Conservation (phyloP, 169 alveolate genomes). For the Babesia sp. region DNA sequence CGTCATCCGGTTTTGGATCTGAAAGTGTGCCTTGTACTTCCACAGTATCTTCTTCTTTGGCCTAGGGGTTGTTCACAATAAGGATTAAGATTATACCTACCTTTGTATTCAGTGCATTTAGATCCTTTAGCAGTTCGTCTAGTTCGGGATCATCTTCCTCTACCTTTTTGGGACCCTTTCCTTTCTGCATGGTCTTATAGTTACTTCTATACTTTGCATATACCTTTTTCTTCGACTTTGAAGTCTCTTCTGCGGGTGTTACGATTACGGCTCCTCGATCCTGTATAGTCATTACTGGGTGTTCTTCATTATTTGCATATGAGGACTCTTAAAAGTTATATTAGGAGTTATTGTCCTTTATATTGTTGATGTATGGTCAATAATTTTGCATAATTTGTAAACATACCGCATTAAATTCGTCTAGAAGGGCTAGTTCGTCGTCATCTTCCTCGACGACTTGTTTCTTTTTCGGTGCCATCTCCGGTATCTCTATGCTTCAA, state of each 20-base stretch:
- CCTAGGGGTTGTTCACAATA: background rate
- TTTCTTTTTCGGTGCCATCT: conserved; percentile 41
- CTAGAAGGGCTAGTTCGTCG: conserved; percentile 39
- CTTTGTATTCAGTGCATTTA: conserved; percentile 8
- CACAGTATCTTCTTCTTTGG: background rate
- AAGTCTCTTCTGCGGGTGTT: background rate
- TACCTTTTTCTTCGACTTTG: conserved; percentile 29
- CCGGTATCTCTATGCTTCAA: background rate
- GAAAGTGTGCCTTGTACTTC: background rate
- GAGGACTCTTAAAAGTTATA: background rate
- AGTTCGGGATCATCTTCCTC: conserved; percentile 60
- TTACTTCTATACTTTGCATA: no score
- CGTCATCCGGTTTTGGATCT: conserved; percentile 4
- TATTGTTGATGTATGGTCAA: no score
- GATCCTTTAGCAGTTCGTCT: conserved; percentile 58
- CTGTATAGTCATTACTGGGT: background rate
- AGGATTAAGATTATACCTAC: background rate
- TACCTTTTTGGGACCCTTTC: conserved; percentile 23
- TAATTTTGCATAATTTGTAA: background rate
- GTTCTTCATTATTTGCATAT: background rate
- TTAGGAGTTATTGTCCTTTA: no score
- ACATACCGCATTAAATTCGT: conserved; percentile 39
- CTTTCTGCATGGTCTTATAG: conserved; percentile 10
- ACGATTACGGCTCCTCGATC: conserved; percentile 22
- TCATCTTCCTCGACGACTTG: conserved; percentile 30